Percentiles rank a stretch among this genome's conserved stretches.
phyloP scores from a whole-genome alignment of 805 yeast species.

The Kuraishia cidri region DNA sequence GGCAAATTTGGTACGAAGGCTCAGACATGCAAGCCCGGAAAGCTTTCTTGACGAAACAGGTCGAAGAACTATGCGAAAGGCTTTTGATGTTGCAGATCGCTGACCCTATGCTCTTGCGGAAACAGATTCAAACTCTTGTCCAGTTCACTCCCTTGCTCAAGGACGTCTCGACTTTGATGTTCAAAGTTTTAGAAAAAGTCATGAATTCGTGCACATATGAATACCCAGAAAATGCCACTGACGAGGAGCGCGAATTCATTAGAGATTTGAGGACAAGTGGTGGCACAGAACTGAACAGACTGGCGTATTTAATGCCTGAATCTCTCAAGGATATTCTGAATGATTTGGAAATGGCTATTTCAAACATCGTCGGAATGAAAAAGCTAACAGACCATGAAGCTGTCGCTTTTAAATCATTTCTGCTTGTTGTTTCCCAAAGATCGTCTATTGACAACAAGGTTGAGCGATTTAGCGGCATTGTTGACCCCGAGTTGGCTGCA shows the following conservation, averaged over 20 bases:
- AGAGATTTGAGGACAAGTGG: slow-evolving; percentile 86
- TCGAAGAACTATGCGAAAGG: slow-evolving; percentile 66
- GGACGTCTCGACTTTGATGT: slow-evolving; percentile 66
- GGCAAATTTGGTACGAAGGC: slow-evolving; percentile 86
- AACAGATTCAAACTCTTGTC: slow-evolving; percentile 85
- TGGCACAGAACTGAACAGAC: slow-evolving; percentile 89
- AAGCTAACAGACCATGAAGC: slow-evolving; percentile 85
- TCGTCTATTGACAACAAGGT: slow-evolving; percentile 61
- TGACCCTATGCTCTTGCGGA: slow-evolving; percentile 75
- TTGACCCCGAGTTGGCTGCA: slow-evolving; percentile 85
- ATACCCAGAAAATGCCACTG: slow-evolving; percentile 57
- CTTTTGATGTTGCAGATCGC: slow-evolving; percentile 66
- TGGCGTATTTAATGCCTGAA: slow-evolving; percentile 94
- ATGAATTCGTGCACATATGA: slow-evolving; percentile 79
- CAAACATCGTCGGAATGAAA: slow-evolving; percentile 54
- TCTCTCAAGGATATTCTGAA: slow-evolving; percentile 71
- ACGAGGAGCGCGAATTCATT: slow-evolving; percentile 70
- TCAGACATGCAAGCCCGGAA: slow-evolving; percentile 45
- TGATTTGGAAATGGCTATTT: slow-evolving; percentile 77
- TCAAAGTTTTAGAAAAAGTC: slow-evolving; percentile 77
- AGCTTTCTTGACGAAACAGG: slow-evolving; percentile 38
- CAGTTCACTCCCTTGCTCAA: slow-evolving; percentile 88
- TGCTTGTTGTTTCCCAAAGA: slow-evolving; percentile 86
- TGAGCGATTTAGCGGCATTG: slow-evolving; percentile 76
- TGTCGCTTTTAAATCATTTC: slow-evolving; percentile 87